phyloP scores from a whole-genome alignment of 116 monocot species.

The Iris pallida region DNA sequence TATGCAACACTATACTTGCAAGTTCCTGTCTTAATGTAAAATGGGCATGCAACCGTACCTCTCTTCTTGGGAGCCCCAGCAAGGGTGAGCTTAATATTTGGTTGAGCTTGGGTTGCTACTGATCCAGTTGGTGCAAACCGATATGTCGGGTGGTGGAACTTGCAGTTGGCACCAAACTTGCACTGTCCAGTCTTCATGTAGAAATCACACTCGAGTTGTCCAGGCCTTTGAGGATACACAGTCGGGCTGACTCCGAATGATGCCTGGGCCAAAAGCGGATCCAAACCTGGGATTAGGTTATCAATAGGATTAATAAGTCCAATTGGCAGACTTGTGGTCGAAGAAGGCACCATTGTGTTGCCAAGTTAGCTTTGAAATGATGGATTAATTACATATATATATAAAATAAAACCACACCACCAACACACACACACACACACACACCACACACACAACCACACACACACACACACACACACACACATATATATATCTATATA shows the following conservation, averaged over 20 bases:
- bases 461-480: no score
- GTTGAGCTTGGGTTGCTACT: constrained; percentile 17
- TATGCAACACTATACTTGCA: constrained; percentile 77
- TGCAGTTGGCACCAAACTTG: constrained; percentile 77
- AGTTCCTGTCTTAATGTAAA: constrained; percentile 85
- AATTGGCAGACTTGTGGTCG: constrained; percentile 33
- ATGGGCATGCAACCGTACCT: constrained; percentile 63
- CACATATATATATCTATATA: no score
- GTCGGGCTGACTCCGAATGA: constrained; percentile 24
- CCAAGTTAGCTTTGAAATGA: constrained; percentile 22
- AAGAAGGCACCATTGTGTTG: constrained; percentile 31
- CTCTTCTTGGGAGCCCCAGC: constrained; percentile 87
- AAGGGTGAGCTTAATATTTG: constrained; percentile 60
- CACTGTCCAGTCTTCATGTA: constrained; percentile 91
- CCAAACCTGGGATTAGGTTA: constrained; percentile 46
- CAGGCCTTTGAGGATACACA: constrained; percentile 86
- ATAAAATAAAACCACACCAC: no score
- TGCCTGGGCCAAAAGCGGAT: constrained; percentile 44
- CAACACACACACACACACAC: no score
- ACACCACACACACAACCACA: no score
- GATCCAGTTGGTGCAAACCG: constrained; percentile 21
- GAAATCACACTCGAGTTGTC: constrained; percentile 80
- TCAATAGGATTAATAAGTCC: constrained; percentile 48
- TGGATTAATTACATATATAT: constrained; percentile 46
- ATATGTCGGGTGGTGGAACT: constrained; percentile 72